Evolutionary conservation across 192 early-diverging fungal genomes (phyloP).

Genomic region (Blastocladiella britannica): DNA sequence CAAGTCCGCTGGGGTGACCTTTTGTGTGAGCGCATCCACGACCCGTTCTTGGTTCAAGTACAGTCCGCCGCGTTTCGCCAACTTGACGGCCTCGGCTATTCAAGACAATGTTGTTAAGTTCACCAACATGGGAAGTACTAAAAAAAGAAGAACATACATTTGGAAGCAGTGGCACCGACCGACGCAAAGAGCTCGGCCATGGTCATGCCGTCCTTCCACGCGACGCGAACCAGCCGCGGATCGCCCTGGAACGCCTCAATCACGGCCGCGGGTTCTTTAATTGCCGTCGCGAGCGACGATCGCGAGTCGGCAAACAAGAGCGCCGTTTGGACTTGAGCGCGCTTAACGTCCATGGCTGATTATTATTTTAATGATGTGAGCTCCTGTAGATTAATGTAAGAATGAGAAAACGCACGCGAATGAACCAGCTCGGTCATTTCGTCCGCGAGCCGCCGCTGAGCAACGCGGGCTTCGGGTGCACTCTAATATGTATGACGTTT

Average conservation of each 20-base stretch:
- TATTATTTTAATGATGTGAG: constrained; percentile 36
- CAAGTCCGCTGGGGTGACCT: constrained; percentile 24
- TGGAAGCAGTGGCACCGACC: constrained; percentile 41
- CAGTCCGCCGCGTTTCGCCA: constrained; percentile 55
- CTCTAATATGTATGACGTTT: constrained; percentile 4
- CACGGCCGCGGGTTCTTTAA: too few relatives aligned
- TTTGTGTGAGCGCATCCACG: constrained; percentile 13
- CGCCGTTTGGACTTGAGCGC: constrained; percentile 45
- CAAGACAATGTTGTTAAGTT: neutral
- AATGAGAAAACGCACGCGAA: constrained; percentile 1
- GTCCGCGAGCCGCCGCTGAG: constrained; percentile 53
- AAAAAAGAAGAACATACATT: constrained; percentile 24
- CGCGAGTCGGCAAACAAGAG: constrained; percentile 45
- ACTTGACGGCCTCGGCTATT: constrained; percentile 53
- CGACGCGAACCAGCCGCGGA: constrained; percentile 26
- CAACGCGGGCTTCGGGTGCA: constrained; percentile 42
- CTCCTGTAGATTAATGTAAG: constrained; percentile 12
- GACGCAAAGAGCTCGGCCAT: constrained; percentile 37
- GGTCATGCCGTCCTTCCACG: constrained; percentile 15
- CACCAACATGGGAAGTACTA: neutral
- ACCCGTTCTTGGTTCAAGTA: constrained; percentile 51
- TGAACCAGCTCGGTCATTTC: constrained; percentile 83
- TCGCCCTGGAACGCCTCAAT: constrained; percentile 52
- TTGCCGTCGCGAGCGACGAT: too few relatives aligned
- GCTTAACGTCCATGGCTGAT: too few relatives aligned